These are phyloP conservation scores for Collybia sordida DNA, from an alignment of 768 basidiomycete genomes.

Conservation along the genomic window DNA sequence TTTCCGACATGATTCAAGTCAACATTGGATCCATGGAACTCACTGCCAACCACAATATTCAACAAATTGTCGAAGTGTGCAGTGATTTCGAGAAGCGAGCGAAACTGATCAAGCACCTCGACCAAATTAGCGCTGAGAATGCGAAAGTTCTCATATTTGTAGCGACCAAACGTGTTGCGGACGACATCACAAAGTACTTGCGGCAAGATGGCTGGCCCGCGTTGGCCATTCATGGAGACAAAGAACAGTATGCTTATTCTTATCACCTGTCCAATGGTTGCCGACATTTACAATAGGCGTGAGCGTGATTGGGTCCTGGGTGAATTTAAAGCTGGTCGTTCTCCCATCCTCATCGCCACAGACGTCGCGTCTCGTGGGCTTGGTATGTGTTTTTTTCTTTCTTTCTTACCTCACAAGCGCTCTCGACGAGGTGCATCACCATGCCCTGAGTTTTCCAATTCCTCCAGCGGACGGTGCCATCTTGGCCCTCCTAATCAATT, in stretches of 20 bases:
- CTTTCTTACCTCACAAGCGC: constrained; percentile 46
- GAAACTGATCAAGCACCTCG: constrained; percentile 95
- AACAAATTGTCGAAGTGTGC: constrained; percentile 94
- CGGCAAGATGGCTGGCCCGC: constrained; percentile 99
- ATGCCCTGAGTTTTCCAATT: constrained; percentile 20
- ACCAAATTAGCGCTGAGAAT: constrained; percentile 93
- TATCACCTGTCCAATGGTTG: not conserved
- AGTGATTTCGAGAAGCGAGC: constrained; percentile 97
- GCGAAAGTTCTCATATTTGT: constrained; percentile 99
- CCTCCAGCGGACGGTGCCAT: constrained; percentile 14
- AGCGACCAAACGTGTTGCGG: constrained; percentile 95
- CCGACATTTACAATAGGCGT: constrained; percentile 46
- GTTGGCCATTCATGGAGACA: constrained; percentile 98
- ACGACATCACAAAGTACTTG: constrained; percentile 97
- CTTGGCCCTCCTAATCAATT: constrained; percentile 11
- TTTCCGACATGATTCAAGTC: constrained; percentile 95
- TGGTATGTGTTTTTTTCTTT: constrained; percentile 83
- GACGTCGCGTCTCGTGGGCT: constrained; percentile 99
- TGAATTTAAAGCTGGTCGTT: constrained; percentile 98
- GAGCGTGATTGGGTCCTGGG: constrained; percentile 99
- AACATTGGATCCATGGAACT: constrained; percentile 99
- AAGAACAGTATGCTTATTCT: constrained; percentile 77
- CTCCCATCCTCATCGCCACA: constrained; percentile 97
- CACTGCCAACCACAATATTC: constrained; percentile 97
- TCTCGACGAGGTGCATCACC: constrained; percentile 27